Conservation (phyloP, 2,329 filamentous ascomycete genomes). For the Albifimbria verrucaria region DNA sequence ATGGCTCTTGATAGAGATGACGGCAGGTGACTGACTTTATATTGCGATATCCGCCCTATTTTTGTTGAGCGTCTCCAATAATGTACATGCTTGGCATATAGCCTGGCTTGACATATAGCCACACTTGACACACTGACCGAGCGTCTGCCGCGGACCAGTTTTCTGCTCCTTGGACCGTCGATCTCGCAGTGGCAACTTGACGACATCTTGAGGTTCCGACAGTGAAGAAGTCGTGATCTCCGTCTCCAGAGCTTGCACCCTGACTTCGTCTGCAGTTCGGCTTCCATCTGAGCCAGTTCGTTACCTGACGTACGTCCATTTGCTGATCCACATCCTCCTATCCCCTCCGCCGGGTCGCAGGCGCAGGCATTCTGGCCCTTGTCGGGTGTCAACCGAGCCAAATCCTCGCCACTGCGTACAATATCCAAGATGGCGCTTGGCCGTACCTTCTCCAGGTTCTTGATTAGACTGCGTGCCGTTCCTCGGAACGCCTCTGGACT, state of each 20-base stretch:
- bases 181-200: slow-evolving; percentile 31
- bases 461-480: slow-evolving; percentile 86
- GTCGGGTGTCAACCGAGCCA: slow-evolving; percentile 68
- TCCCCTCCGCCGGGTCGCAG: slow-evolving; percentile 34
- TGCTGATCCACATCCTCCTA: slow-evolving; percentile 67
- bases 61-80: slow-evolving; percentile 90
- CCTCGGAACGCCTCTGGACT: slow-evolving; percentile 95
- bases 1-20: neutral
- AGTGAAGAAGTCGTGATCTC: slow-evolving; percentile 25
- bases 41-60: slow-evolving; percentile 58
- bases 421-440: slow-evolving; percentile 95
- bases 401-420: slow-evolving; percentile 91
- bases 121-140: slow-evolving; percentile 82
- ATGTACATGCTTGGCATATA: slow-evolving; percentile 88
- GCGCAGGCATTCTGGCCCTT: slow-evolving; percentile 31
- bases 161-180: slow-evolving; percentile 24
- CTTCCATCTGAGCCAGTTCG: slow-evolving; percentile 82
- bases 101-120: slow-evolving; percentile 95
- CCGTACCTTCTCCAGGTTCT: slow-evolving; percentile 88
- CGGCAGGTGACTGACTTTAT: slow-evolving; percentile 27
- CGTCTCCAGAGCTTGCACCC: slow-evolving; percentile 22
- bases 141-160: slow-evolving; percentile 58
- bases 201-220: slow-evolving; percentile 18
- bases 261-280: slow-evolving; percentile 25
- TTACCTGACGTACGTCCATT: slow-evolving; percentile 65